Percentiles rank a stretch among this genome's conserved stretches.
phyloP scores from a whole-genome alignment of 805 yeast genomes.

The Danielozyma ontarioensis region DNA sequence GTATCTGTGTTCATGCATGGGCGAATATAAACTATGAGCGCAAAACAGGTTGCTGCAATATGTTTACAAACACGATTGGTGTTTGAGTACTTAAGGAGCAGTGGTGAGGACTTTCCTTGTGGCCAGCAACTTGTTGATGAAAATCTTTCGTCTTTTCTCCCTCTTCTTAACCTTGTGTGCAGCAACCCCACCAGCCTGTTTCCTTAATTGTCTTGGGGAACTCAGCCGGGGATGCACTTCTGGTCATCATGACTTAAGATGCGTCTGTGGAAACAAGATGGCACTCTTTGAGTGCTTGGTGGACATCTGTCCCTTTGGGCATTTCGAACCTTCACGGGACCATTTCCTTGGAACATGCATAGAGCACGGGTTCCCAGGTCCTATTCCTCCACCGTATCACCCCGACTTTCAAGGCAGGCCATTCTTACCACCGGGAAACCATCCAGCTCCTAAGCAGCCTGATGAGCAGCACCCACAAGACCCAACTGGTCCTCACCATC shows the following conservation, averaged over 20 bases:
- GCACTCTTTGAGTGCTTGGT: constrained; percentile 39
- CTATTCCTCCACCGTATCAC: not conserved
- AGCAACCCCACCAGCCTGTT: constrained; percentile 51
- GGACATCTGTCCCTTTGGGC: constrained; percentile 42
- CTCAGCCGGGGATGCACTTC: constrained; percentile 29
- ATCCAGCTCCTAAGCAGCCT: too few relatives aligned
- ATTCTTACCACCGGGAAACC: too few relatives aligned
- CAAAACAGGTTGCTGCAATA: too few relatives aligned
- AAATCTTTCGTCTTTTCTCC: constrained; percentile 1
- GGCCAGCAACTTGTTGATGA: too few relatives aligned
- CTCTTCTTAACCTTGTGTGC: constrained; percentile 2
- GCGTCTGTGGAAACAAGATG: constrained; percentile 35
- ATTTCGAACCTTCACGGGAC: constrained; percentile 40
- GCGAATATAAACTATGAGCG: too few relatives aligned
- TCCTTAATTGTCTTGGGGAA: constrained; percentile 36
- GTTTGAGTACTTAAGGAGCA: too few relatives aligned
- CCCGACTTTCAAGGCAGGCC: too few relatives aligned
- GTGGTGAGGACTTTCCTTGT: too few relatives aligned
- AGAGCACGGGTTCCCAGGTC: constrained; percentile 20
- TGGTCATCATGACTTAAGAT: constrained; percentile 29
- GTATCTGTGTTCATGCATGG: too few relatives aligned
- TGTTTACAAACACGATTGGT: too few relatives aligned
- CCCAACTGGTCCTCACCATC: too few relatives aligned
- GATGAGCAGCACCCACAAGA: too few relatives aligned
- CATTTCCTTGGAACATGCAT: constrained; percentile 46